A percentile compares a stretch with the other conserved stretches of the same genome.
These are phyloP conservation scores for Erucastrum elatum DNA, from an alignment of 345 rosid species.

Conservation along the genomic window DNA sequence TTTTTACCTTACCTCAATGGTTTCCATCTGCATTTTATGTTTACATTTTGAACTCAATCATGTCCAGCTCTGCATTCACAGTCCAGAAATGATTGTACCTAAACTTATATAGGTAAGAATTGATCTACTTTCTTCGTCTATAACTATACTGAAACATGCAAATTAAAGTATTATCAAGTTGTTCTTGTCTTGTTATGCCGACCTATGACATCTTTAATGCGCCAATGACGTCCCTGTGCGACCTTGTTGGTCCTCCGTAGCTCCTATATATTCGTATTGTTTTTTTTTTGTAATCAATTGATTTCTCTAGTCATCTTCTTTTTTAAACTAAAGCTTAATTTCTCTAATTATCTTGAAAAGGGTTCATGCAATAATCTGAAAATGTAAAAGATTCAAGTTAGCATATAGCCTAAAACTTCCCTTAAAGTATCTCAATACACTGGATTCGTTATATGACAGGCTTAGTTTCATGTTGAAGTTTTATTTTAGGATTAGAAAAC, in stretches of 20 bases:
- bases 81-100: neutral
- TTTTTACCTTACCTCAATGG: neutral
- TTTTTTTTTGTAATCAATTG: conserved; percentile 2
- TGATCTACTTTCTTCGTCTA: neutral
- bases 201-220: conserved; percentile 23
- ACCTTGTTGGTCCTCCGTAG: no score
- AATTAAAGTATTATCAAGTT: neutral
- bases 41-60: neutral
- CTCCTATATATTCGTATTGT: neutral
- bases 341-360: neutral
- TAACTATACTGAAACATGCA: neutral
- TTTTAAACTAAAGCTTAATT: neutral
- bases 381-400: neutral
- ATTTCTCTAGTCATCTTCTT: neutral
- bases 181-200: conserved; percentile 34
- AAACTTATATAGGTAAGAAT: neutral
- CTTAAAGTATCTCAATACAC: neutral
- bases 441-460: neutral
- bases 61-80: neutral
- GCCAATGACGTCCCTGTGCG: conserved; percentile 1
- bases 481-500: neutral
- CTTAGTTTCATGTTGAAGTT: neutral
- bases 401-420: neutral
- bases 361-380: conserved; percentile 18
- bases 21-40: neutral